Conservation (phyloP, 1,284 basidiomycete species). For the Austroboletus sp. region DNA sequence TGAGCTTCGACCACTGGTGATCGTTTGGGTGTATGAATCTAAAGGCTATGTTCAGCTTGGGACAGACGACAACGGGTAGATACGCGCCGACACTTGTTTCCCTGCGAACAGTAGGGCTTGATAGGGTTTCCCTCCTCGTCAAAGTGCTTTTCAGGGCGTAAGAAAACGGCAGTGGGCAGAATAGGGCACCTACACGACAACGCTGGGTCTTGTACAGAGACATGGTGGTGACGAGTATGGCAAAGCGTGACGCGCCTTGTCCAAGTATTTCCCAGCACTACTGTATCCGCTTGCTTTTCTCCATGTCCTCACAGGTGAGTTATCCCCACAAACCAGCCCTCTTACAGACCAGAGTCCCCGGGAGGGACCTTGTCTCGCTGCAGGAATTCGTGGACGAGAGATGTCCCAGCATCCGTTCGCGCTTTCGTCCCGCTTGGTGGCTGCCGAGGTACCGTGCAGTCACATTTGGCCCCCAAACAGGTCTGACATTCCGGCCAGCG, state of each 20-base stretch:
- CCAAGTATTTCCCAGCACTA: no score
- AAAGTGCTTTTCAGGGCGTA: constrained; percentile 36
- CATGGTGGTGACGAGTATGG: constrained; percentile 14
- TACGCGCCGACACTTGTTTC: constrained; percentile 43
- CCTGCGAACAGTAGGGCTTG: constrained; percentile 41
- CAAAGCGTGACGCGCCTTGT: no score
- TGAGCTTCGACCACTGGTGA: constrained; percentile 37
- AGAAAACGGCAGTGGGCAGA: constrained; percentile 6
- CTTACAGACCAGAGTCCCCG: constrained; percentile 33
- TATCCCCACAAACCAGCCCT: constrained; percentile 37
- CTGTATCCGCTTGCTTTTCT: background rate
- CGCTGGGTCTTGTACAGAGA: constrained; percentile 40
- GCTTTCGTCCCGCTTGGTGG: constrained; percentile 64
- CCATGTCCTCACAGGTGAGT: constrained; percentile 14
- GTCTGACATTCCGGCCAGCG: constrained; percentile 37
- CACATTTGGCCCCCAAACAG: background rate
- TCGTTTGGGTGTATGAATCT: constrained; percentile 52
- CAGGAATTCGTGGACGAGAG: constrained; percentile 48
- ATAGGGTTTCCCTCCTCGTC: constrained; percentile 38
- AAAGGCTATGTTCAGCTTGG: constrained; percentile 10
- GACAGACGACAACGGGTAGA: constrained; percentile 6
- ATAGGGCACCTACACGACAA: constrained; percentile 39
- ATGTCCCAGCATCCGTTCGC: constrained; percentile 51
- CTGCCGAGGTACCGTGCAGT: constrained; percentile 47
- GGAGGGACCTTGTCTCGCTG: constrained; percentile 35